A percentile compares a stretch with the other conserved stretches of the same genome.
phyloP scores from a whole-genome alignment of 495 filamentous ascomycete genomes.

The Penicillium flavigenum region DNA sequence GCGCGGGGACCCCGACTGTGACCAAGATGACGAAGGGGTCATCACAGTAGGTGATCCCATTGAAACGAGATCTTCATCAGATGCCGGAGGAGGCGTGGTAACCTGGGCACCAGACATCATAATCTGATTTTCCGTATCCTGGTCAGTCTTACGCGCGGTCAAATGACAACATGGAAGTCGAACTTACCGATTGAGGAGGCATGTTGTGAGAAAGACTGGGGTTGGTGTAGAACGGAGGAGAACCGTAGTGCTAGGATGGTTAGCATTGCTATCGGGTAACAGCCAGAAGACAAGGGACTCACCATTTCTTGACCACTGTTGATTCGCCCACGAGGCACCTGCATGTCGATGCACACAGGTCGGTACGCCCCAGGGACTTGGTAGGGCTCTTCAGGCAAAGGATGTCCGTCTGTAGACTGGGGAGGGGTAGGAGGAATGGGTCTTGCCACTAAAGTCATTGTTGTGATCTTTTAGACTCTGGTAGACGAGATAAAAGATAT shows the following conservation, averaged over 20 bases:
- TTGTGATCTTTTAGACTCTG: slow-evolving; percentile 2
- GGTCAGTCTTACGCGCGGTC: background rate
- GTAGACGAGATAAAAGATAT: slow-evolving; percentile 2
- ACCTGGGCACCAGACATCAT: slow-evolving; percentile 19
- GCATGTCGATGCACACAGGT: slow-evolving; percentile 12
- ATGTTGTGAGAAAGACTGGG: slow-evolving; percentile 1
- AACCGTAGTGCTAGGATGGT: slow-evolving; percentile 17
- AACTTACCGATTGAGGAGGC: slow-evolving; percentile 24
- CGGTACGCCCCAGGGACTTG: slow-evolving; percentile 17
- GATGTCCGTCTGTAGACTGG: slow-evolving; percentile 25
- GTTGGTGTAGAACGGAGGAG: slow-evolving; percentile 10
- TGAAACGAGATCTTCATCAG: slow-evolving; percentile 20
- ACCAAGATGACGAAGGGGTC: slow-evolving; percentile 7
- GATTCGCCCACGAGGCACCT: background rate
- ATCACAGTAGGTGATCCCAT: slow-evolving; percentile 7
- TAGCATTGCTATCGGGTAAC: background rate
- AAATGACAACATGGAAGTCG: background rate
- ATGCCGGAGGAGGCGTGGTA: slow-evolving; percentile 30
- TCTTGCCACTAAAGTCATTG: slow-evolving; percentile 15
- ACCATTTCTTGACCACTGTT: slow-evolving; percentile 6
- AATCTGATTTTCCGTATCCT: slow-evolving; percentile 5
- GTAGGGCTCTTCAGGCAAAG: slow-evolving; percentile 16
- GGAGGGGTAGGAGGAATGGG: slow-evolving; percentile 31
- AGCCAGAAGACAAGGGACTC: background rate
- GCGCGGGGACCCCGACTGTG: slow-evolving; percentile 11